Conservation (phyloP, 1,139 yeast species). For the Suhomyces atakaporum region DNA sequence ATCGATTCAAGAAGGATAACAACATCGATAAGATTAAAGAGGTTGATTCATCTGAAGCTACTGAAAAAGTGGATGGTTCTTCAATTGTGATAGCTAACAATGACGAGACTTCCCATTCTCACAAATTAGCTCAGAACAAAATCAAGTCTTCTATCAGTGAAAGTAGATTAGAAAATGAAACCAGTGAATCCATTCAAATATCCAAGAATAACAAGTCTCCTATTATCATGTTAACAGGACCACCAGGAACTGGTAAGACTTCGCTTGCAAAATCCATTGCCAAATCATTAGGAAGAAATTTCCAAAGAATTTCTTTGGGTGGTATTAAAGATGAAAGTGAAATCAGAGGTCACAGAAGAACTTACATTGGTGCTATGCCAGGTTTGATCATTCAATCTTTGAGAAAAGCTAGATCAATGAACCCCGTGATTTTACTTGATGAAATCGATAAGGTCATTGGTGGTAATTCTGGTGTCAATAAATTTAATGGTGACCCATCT, state of each 20-base stretch:
- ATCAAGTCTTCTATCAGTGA: conserved; percentile 26
- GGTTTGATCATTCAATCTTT: conserved; percentile 81
- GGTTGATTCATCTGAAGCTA: conserved; percentile 9
- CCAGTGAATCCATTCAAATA: conserved; percentile 26
- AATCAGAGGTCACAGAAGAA: conserved; percentile 88
- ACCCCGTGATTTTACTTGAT: conserved; percentile 86
- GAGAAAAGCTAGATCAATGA: conserved; percentile 76
- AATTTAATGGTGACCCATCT: conserved; percentile 82
- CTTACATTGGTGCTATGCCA: conserved; percentile 94
- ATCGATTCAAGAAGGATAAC: conserved; percentile 15
- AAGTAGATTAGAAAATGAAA: conserved; percentile 13
- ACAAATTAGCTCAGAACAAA: conserved; percentile 30
- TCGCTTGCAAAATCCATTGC: conserved; percentile 88
- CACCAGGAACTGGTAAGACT: conserved; percentile 96
- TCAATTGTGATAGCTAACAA: conserved; percentile 39
- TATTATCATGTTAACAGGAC: conserved; percentile 82
- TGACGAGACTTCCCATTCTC: conserved; percentile 36
- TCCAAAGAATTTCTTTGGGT: conserved; percentile 84
- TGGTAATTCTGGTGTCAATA: conserved; percentile 50
- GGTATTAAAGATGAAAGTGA: conserved; percentile 91
- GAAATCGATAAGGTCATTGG: conserved; percentile 85
- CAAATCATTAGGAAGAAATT: conserved; percentile 71
- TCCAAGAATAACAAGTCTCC: conserved; percentile 58
- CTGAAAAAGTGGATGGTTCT: conserved; percentile 8
- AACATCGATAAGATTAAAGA: conserved; percentile 9